Evolutionary conservation across 805 yeast species (phyloP).

Genomic region (Saccharomyces cerevisiae): DNA sequence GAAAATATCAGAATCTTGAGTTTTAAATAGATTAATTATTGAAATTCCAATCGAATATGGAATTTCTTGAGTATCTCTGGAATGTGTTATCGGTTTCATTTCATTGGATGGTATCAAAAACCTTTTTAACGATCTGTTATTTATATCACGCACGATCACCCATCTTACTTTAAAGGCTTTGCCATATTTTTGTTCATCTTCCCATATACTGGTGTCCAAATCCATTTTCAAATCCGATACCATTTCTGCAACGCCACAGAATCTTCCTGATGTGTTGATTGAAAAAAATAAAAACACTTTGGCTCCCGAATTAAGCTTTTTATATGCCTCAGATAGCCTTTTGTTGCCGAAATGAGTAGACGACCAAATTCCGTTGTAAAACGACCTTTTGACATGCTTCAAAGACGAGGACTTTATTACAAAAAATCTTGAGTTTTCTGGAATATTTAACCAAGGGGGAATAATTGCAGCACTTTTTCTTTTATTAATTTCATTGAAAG

Average conservation of each 20-base stretch:
- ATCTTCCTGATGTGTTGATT: conserved; percentile 49
- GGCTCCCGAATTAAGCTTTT: conserved; percentile 8
- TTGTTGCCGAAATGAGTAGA: conserved; percentile 51
- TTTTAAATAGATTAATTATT: conserved; percentile 39
- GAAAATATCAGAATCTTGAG: conserved; percentile 9
- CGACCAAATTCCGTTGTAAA: conserved; percentile 46
- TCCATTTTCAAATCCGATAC: conserved; percentile 23
- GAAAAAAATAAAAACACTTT: conserved; percentile 46
- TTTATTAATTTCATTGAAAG: background rate
- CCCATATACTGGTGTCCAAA: conserved; percentile 39
- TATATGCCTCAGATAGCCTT: conserved; percentile 40
- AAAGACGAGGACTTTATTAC: conserved; percentile 48
- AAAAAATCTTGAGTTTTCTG: conserved; percentile 34
- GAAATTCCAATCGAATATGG: conserved; percentile 41
- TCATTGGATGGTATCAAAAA: conserved; percentile 40
- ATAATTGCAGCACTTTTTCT: conserved; percentile 12
- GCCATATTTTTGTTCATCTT: conserved; percentile 39
- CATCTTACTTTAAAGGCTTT: conserved; percentile 48
- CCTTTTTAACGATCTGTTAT: conserved; percentile 40
- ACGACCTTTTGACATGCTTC: conserved; percentile 43
- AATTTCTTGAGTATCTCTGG: conserved; percentile 55
- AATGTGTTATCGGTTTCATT: conserved; percentile 44
- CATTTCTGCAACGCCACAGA: conserved; percentile 56
- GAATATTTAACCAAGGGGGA: conserved; percentile 25
- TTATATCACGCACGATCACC: conserved; percentile 43